A percentile compares a stretch with the other conserved stretches of the same genome.
These are phyloP conservation scores for Urochloa ruziziensis DNA, from an alignment of 176 grass and related monocot species.

Conservation along the genomic window DNA sequence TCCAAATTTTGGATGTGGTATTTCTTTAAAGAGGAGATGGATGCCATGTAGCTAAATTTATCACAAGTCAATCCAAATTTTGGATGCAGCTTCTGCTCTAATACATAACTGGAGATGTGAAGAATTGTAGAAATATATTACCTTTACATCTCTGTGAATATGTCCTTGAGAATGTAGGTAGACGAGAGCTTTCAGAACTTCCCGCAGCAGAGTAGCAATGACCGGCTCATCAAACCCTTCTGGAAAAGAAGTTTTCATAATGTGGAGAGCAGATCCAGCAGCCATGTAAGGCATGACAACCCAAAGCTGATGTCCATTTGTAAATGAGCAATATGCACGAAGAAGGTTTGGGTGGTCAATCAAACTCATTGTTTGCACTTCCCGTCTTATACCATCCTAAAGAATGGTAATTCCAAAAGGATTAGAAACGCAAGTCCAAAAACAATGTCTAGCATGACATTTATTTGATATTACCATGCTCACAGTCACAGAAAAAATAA, in stretches of 20 bases:
- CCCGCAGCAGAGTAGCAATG: constrained; percentile 81
- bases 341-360: constrained; percentile 91
- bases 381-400: constrained; percentile 95
- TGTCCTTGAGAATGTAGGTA: constrained; percentile 94
- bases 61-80: neutral
- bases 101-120: neutral
- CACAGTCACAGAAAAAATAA: neutral
- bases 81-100: neutral
- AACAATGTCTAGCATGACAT: neutral
- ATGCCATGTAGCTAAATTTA: too few relatives aligned
- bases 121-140: constrained; percentile 32
- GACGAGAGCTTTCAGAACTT: constrained; percentile 95
- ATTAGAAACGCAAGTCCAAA: constrained; percentile 26
- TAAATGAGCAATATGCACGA: constrained; percentile 81
- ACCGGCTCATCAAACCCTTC: constrained; percentile 97
- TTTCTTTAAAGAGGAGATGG: too few relatives aligned
- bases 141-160: constrained; percentile 99
- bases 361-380: constrained; percentile 97
- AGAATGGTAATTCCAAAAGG: constrained; percentile 30
- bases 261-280: constrained; percentile 88
- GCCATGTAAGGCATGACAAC: constrained; percentile 98
- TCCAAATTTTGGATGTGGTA: constrained; percentile 9
- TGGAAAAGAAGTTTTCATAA: constrained; percentile 90
- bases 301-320: constrained; percentile 76
- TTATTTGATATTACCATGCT: constrained; percentile 12